phyloP scores from a whole-genome alignment of 179 eudicot species.

The Pouteria campechiana region DNA sequence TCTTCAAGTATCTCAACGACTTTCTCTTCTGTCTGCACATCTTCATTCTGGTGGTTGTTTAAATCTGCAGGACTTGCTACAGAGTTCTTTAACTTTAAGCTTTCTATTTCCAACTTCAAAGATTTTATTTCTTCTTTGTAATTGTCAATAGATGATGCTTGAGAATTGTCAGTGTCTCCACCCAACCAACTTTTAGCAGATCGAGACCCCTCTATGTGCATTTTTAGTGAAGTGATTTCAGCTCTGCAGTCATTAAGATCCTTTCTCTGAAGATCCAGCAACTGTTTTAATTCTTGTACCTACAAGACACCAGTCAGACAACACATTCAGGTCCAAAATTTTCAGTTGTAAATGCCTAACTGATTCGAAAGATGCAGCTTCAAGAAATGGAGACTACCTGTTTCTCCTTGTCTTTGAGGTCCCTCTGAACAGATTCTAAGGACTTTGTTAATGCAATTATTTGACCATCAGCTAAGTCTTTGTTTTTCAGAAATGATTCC shows the following conservation, averaged over 20 bases:
- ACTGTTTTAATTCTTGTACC: conserved; percentile 69
- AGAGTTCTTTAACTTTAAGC: conserved; percentile 20
- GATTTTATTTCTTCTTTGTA: conserved; percentile 30
- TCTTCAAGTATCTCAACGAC: conserved; percentile 19
- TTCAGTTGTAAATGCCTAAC: conserved; percentile 1
- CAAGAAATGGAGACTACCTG: conserved; percentile 27
- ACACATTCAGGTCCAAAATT: too few species aligned
- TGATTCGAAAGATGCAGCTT: not conserved
- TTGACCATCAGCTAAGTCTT: conserved; percentile 73
- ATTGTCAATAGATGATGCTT: conserved; percentile 28
- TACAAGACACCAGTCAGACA: conserved; percentile 22
- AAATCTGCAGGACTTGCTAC: conserved; percentile 21
- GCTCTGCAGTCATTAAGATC: conserved; percentile 85
- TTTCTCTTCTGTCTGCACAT: conserved; percentile 22
- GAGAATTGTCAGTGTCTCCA: conserved; percentile 22
- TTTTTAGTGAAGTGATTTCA: conserved; percentile 93
- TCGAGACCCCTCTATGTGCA: conserved; percentile 75
- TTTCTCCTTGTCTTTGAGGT: conserved; percentile 70
- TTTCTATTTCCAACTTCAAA: conserved; percentile 35
- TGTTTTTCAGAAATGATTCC: conserved; percentile 45
- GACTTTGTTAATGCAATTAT: conserved; percentile 58
- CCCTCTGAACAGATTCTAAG: conserved; percentile 70
- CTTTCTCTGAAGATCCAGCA: conserved; percentile 54
- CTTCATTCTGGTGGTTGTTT: conserved; percentile 16
- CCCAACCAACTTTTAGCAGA: conserved; percentile 22